phyloP scores from a whole-genome alignment of 257 asterid species.

The Przewalskia tangutica region DNA sequence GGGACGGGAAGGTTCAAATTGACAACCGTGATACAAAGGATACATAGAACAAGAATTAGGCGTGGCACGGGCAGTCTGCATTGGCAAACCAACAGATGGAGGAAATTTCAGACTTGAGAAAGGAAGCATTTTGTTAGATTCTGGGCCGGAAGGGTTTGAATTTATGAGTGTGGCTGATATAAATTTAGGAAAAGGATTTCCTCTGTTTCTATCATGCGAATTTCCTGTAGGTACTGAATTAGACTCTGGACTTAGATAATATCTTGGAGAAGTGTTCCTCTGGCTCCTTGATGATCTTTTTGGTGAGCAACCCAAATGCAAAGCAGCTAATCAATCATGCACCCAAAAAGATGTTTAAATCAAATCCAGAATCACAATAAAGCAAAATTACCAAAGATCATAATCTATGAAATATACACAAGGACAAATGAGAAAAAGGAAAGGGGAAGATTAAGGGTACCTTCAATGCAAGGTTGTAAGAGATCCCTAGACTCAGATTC shows the following conservation, averaged over 20 bases:
- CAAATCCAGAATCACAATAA: neutral
- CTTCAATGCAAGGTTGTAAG: constrained; percentile 93
- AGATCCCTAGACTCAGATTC: constrained; percentile 57
- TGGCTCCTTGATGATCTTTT: constrained; percentile 78
- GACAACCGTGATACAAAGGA: constrained; percentile 46
- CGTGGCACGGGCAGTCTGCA: constrained; percentile 9
- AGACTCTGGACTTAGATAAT: constrained; percentile 41
- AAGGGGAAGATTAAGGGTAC: constrained; percentile 19
- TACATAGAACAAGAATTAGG: constrained; percentile 44
- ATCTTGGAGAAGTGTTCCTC: constrained; percentile 44
- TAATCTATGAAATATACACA: neutral
- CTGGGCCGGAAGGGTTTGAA: constrained; percentile 14
- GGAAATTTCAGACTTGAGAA: constrained; percentile 14
- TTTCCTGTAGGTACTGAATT: constrained; percentile 22
- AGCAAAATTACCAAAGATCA: neutral
- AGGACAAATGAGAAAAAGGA: neutral
- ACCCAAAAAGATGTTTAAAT: neutral
- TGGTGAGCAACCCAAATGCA: constrained; percentile 90
- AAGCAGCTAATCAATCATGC: constrained; percentile 56
- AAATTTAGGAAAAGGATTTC: constrained; percentile 20
- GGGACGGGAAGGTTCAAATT: constrained; percentile 15
- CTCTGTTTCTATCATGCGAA: constrained; percentile 18
- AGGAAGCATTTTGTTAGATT: constrained; percentile 8
- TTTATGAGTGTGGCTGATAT: neutral
- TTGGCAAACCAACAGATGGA: constrained; percentile 11